Evolutionary conservation across 176 grass and related monocot species (phyloP).

Genomic region (Olyra latifolia): DNA sequence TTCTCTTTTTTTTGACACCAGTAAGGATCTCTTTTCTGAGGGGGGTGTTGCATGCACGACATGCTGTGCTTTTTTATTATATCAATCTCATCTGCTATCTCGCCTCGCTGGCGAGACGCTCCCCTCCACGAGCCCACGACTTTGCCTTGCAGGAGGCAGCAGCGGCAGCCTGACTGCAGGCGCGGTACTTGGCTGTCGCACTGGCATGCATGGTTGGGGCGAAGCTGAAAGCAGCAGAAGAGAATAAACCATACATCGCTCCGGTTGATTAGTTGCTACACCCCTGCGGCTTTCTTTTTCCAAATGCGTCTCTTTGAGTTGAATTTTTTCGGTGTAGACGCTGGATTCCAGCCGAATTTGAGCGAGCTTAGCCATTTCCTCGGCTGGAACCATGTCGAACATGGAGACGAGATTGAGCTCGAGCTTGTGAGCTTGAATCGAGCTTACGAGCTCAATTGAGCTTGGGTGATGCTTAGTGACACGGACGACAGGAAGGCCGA

Average conservation of each 20-base stretch:
- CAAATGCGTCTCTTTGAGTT: not conserved
- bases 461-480: too few relatives aligned
- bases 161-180: not conserved
- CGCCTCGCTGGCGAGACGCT: slow-evolving; percentile 1
- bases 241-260: not conserved
- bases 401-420: too few relatives aligned
- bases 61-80: slow-evolving; percentile 32
- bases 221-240: not conserved
- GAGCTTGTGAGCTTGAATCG: too few relatives aligned
- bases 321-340: too few relatives aligned
- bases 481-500: too few relatives aligned
- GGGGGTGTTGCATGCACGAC: slow-evolving; percentile 36
- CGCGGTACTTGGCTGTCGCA: slow-evolving; percentile 7
- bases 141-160: not conserved
- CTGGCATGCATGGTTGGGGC: not conserved
- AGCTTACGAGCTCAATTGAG: too few relatives aligned
- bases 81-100: not conserved
- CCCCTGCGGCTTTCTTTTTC: not conserved
- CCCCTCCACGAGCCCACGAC: slow-evolving; percentile 32
- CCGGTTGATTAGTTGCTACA: not conserved
- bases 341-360: too few relatives aligned
- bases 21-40: too few relatives aligned
- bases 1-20: too few relatives aligned
- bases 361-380: too few relatives aligned
- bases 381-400: too few relatives aligned